phyloP scores from a whole-genome alignment of 805 yeast species.

The Tetrapisispora phaffii region DNA sequence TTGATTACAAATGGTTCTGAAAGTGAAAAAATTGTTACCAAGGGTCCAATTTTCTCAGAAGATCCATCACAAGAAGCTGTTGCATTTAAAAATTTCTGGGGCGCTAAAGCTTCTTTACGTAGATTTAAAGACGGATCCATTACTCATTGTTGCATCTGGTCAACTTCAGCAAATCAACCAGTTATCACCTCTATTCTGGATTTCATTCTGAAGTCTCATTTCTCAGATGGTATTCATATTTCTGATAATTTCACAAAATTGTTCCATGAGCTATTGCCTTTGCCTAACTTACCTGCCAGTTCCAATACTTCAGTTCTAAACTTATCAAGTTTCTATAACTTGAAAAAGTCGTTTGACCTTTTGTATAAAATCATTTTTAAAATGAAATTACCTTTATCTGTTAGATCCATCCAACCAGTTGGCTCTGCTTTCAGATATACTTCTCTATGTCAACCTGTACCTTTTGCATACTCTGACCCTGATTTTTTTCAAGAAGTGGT shows the following conservation, averaged over 20 bases:
- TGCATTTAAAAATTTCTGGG: slow-evolving; percentile 82
- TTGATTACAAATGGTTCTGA: slow-evolving; percentile 59
- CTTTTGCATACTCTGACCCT: slow-evolving; percentile 64
- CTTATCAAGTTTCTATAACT: slow-evolving; percentile 33
- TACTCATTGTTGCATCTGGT: slow-evolving; percentile 86
- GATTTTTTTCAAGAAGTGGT: slow-evolving; percentile 74
- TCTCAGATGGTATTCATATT: slow-evolving; percentile 34
- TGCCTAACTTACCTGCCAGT: slow-evolving; percentile 50
- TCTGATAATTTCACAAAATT: slow-evolving; percentile 30
- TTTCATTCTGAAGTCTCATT: slow-evolving; percentile 55
- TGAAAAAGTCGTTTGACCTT: slow-evolving; percentile 47
- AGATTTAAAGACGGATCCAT: slow-evolving; percentile 89
- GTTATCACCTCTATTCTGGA: slow-evolving; percentile 55
- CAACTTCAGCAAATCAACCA: slow-evolving; percentile 44
- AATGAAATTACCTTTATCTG: slow-evolving; percentile 56
- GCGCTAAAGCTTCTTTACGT: slow-evolving; percentile 71
- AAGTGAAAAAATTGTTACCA: slow-evolving; percentile 73
- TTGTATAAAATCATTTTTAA: slow-evolving; percentile 43
- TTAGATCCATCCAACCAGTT: slow-evolving; percentile 64
- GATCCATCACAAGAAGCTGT: slow-evolving; percentile 45
- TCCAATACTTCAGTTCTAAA: slow-evolving; percentile 42
- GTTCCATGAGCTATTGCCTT: slow-evolving; percentile 46
- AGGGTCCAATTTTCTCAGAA: slow-evolving; percentile 66
- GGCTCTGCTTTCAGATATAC: slow-evolving; percentile 70
- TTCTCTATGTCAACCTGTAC: slow-evolving; percentile 69